Evolutionary conservation across 164 flowering plant genomes (phyloP).

Genomic region (Brasenia schreberi): DNA sequence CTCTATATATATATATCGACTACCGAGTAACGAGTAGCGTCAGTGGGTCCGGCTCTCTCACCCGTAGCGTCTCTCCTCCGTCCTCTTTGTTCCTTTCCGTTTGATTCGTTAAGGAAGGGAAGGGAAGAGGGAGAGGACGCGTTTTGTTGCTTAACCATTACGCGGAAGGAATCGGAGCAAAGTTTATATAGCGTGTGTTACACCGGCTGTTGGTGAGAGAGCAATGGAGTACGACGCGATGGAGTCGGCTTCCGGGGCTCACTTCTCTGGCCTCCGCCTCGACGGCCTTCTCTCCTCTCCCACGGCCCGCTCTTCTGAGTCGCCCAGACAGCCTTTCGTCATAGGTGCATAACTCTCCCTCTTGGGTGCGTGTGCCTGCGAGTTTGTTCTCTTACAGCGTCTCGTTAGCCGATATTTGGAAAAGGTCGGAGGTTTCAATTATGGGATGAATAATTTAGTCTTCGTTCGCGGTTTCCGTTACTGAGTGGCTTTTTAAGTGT

Average conservation of each 20-base stretch:
- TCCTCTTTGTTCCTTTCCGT: neutral
- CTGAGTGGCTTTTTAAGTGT: no score
- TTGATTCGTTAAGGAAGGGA: neutral
- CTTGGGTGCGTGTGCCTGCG: neutral
- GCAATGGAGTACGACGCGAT: constrained; percentile 25
- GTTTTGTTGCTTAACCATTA: no score
- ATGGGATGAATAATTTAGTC: no score
- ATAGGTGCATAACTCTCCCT: constrained; percentile 34
- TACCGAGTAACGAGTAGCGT: no score
- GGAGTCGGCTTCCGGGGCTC: constrained; percentile 82
- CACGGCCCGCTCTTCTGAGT: constrained; percentile 6
- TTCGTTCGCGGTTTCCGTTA: no score
- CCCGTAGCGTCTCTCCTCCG: neutral
- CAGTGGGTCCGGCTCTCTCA: neutral
- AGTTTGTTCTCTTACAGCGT: neutral
- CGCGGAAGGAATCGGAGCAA: no score
- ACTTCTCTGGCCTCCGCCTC: constrained; percentile 86
- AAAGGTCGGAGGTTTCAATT: no score
- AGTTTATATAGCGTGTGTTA: no score
- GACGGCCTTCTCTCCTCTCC: constrained; percentile 38
- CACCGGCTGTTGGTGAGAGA: neutral
- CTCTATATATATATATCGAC: no score
- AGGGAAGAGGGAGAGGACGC: neutral
- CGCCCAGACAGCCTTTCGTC: constrained; percentile 66
- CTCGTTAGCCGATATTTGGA: no score